phyloP scores from a whole-genome alignment of 352 stramenopile genomes.

The Pythium apleroticum region DNA sequence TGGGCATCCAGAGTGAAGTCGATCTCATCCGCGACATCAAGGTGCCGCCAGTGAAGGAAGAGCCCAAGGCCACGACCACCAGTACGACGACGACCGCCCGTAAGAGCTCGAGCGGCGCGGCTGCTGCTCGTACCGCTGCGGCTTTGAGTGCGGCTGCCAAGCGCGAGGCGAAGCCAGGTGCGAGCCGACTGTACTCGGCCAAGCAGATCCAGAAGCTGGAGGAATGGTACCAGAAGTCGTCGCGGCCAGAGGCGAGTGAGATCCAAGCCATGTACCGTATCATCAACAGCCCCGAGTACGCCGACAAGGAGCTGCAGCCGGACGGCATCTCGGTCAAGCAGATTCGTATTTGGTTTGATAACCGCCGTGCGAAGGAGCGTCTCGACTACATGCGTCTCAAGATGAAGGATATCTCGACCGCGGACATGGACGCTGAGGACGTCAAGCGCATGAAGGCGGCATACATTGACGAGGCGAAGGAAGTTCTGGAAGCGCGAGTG shows the following conservation, averaged over 20 bases:
- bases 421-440: slow-evolving; percentile 79
- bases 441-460: slow-evolving; percentile 88
- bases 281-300: slow-evolving; percentile 83
- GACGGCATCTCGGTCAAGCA: slow-evolving; percentile 88
- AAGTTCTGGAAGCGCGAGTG: slow-evolving; percentile 82
- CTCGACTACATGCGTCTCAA: slow-evolving; percentile 89
- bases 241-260: slow-evolving; percentile 74
- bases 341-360: slow-evolving; percentile 89
- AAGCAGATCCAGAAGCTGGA: slow-evolving; percentile 89
- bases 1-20: slow-evolving; percentile 80
- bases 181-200: slow-evolving; percentile 81
- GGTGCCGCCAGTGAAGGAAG: slow-evolving; percentile 46
- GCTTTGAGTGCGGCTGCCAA: slow-evolving; percentile 19
- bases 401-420: slow-evolving; percentile 87
- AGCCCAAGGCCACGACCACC: slow-evolving; percentile 38
- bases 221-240: slow-evolving; percentile 86
- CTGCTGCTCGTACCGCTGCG: slow-evolving; percentile 37
- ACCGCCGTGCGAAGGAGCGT: slow-evolving; percentile 79
- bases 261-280: slow-evolving; percentile 91
- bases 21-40: slow-evolving; percentile 82
- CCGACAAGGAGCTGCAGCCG: slow-evolving; percentile 79
- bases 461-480: slow-evolving; percentile 88
- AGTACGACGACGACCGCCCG: slow-evolving; percentile 18
- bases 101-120: slow-evolving; percentile 28
- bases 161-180: slow-evolving; percentile 71